These are phyloP conservation scores for Proliferodiscus dingleyae DNA, from an alignment of 2,329 filamentous ascomycete genomes.

Conservation along the genomic window DNA sequence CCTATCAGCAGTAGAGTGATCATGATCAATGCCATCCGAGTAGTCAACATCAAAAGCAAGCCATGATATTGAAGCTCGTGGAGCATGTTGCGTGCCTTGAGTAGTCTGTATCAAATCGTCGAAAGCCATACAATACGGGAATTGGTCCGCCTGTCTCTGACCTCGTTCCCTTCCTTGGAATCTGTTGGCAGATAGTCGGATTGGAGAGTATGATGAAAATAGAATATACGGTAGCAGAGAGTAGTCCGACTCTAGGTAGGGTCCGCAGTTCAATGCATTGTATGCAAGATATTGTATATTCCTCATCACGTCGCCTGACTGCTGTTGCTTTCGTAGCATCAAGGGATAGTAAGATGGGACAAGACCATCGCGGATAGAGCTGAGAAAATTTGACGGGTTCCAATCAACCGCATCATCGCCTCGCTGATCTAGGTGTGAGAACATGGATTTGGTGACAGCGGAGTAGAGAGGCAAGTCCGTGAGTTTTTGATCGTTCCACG, in stretches of 20 bases:
- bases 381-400: conserved; percentile 41
- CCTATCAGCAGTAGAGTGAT: too few species aligned
- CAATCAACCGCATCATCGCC: conserved; percentile 46
- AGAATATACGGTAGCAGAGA: conserved; percentile 31
- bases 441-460: conserved; percentile 21
- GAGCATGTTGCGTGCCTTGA: conserved; percentile 3
- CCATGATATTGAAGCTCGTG: too few species aligned
- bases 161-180: neutral
- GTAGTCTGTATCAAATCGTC: conserved; percentile 27
- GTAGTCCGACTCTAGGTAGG: conserved; percentile 15
- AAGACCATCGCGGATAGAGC: conserved; percentile 63
- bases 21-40: too few species aligned
- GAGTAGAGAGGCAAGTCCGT: conserved; percentile 27
- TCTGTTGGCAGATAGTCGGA: conserved; percentile 17
- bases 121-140: conserved; percentile 29
- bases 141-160: conserved; percentile 9
- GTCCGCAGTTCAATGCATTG: conserved; percentile 17
- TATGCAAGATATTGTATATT: conserved; percentile 15
- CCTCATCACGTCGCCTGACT: conserved; percentile 9
- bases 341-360: conserved; percentile 5
- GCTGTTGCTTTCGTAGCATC: conserved; percentile 2
- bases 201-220: conserved; percentile 30
- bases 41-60: neutral
- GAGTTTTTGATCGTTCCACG: conserved; percentile 1
- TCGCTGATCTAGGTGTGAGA: conserved; percentile 13